Percentiles rank a stretch among this genome's conserved stretches.
Evolutionary conservation across 306 rosid genomes (phyloP).

Genomic region (Prosopis cineraria): DNA sequence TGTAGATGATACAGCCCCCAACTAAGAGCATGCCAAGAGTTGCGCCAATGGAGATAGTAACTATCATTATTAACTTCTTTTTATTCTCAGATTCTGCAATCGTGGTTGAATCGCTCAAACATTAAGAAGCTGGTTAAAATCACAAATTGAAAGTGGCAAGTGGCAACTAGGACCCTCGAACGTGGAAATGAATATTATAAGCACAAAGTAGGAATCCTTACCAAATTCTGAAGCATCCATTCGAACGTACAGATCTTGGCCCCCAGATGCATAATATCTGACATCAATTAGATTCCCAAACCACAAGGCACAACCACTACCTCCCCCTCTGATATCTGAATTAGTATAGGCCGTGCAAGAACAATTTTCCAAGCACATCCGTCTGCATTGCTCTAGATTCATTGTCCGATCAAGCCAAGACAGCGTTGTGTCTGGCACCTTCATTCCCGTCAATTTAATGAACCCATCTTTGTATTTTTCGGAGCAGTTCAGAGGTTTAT

Average conservation of each 20-base stretch:
- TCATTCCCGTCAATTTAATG: not conserved
- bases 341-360: conserved; percentile 1
- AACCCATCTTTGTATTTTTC: not conserved
- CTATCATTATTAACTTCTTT: not conserved
- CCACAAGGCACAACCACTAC: conserved; percentile 1
- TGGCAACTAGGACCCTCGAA: not conserved
- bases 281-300: not conserved
- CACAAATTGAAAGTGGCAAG: not conserved
- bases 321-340: not conserved
- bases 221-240: conserved; percentile 1
- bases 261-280: not conserved
- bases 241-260: not conserved
- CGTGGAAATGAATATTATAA: not conserved
- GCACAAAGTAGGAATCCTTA: not conserved
- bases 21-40: not conserved
- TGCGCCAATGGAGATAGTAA: not conserved
- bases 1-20: not conserved
- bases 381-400: not conserved
- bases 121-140: not conserved
- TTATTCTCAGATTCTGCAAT: not conserved
- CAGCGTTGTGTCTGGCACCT: not conserved
- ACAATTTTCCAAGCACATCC: not conserved
- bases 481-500: not conserved
- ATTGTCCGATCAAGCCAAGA: not conserved
- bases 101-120: not conserved